Conservation (phyloP, 2,329 filamentous ascomycete genomes). For the Trichoderma harzianum region DNA sequence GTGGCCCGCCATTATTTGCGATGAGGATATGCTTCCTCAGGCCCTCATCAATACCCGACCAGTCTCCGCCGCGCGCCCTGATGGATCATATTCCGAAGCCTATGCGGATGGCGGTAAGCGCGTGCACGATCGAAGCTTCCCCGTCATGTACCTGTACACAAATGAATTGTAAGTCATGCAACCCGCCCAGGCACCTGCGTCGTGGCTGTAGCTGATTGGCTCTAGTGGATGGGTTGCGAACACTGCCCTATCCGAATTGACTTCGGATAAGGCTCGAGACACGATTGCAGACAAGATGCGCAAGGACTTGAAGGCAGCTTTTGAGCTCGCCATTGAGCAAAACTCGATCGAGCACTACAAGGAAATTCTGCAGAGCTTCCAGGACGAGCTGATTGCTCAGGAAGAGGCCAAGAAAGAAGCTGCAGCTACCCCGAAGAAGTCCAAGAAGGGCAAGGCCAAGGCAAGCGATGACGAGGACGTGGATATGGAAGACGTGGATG, state of each 20-base stretch:
- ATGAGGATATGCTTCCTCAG: conserved; percentile 88
- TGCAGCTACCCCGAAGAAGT: conserved; percentile 39
- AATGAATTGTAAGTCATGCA: conserved; percentile 85
- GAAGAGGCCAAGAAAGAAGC: conserved; percentile 45
- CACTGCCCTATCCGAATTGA: conserved; percentile 73
- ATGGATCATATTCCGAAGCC: conserved; percentile 84
- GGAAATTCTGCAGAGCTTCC: conserved; percentile 66
- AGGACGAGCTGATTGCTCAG: conserved; percentile 62
- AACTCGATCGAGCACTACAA: conserved; percentile 82
- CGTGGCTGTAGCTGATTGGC: conserved; percentile 19
- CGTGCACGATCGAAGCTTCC: conserved; percentile 78
- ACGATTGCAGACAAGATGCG: conserved; percentile 72
- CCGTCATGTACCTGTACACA: conserved; percentile 90
- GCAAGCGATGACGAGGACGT: conserved; percentile 53
- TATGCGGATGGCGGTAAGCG: conserved; percentile 87
- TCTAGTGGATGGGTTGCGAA: conserved; percentile 87
- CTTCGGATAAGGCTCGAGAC: conserved; percentile 66
- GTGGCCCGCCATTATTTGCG: conserved; percentile 92
- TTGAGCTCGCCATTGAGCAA: conserved; percentile 72
- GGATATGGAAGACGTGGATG: conserved; percentile 61
- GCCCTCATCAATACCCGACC: conserved; percentile 74
- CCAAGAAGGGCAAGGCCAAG: conserved; percentile 48
- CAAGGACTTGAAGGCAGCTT: conserved; percentile 76
- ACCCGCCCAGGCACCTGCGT: neutral
- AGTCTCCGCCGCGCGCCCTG: conserved; percentile 74